These are phyloP conservation scores for Phytophthora meadii DNA, from an alignment of 352 stramenopile species.

Conservation along the genomic window DNA sequence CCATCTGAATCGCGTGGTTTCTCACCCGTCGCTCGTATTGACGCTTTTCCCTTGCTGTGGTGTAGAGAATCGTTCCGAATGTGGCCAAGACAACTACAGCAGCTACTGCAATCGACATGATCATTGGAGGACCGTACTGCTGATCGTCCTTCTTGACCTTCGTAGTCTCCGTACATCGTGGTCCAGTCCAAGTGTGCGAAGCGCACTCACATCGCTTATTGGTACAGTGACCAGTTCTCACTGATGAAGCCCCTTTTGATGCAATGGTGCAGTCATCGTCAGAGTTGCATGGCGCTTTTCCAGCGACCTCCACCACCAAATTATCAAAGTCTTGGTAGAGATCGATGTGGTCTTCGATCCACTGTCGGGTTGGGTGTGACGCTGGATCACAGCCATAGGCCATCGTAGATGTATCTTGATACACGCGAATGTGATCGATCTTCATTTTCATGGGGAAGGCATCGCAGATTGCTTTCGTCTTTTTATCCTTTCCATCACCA, in stretches of 20 bases:
- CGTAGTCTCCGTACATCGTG: conserved; percentile 34
- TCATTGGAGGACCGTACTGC: conserved; percentile 30
- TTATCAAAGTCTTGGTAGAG: conserved; percentile 52
- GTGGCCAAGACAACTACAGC: conserved; percentile 10
- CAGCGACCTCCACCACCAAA: conserved; percentile 37
- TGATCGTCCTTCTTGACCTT: conserved; percentile 12
- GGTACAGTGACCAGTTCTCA: conserved; percentile 36
- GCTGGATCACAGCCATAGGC: conserved; percentile 45
- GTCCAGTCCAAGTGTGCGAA: conserved; percentile 41
- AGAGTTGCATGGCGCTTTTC: conserved; percentile 40
- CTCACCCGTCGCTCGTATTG: conserved; percentile 6
- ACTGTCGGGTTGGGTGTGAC: conserved; percentile 56
- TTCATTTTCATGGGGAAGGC: conserved; percentile 68
- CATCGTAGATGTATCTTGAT: conserved; percentile 47
- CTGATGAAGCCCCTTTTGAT: conserved; percentile 10
- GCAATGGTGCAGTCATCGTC: conserved; percentile 54
- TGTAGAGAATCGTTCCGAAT: conserved; percentile 10
- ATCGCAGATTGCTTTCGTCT: conserved; percentile 55
- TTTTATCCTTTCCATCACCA: conserved; percentile 33
- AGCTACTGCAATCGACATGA: conserved; percentile 12
- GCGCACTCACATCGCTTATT: conserved; percentile 33
- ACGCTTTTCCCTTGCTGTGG: conserved; percentile 7
- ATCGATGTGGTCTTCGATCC: conserved; percentile 57
- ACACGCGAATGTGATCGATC: conserved; percentile 34
- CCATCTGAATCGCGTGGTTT: conserved; percentile 8